Evolutionary conservation across 768 basidiomycete species (phyloP), one percentile per base, ranked within the genome.

Genomic region (Amanita pseudoporphyria): DNA sequence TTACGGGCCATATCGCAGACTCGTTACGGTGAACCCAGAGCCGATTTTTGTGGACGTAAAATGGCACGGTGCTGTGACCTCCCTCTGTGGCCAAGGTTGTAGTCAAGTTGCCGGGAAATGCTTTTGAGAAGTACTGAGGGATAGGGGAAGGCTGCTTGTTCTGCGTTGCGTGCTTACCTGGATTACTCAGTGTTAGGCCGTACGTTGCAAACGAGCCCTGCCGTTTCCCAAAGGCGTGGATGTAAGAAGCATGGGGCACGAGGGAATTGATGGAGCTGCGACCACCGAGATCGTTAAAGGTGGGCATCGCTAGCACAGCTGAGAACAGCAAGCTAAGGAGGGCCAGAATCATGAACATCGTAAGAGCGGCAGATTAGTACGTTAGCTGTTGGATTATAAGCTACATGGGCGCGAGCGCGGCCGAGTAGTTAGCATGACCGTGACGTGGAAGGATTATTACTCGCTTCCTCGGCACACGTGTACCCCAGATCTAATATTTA

Each of bases 1-100:
- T 77, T 38, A 82, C 74, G 45, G 72, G 71, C 49, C 72, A 69
- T 46, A 82, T 76, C 13, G 73, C 67, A 0, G 77, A 71, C 46
- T 76, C 75, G 59, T 84, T 82, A 48, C 70, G 67, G 57, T 71
- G 71, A 45, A 76, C 73, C 66, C 70, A 78, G 21, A 82, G 67
- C 43, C 74, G 71, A 41, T 71, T 63, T 51, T 70, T 67, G 56
- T 71, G 65, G 53, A 82, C 67, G 62, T 77, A 79, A 62, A 81
- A 82, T 14, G 77, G 57, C 6, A 76, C 68, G n/a, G n/a, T n/a
- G n/a, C n/a, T n/a, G n/a, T n/a, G n/a, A n/a, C n/a, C n/a, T n/a
- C n/a, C n/a, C n/a, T 28, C 26, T 7, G 12, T 76, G 73, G 5
- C 51, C 51, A 28, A 57, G 54, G 47, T 60, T 54, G 47, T 65